Evolutionary conservation across 2,329 filamentous ascomycete genomes (phyloP), one percentile per base, ranked within the genome.

Genomic region (Thelonectria olida): DNA sequence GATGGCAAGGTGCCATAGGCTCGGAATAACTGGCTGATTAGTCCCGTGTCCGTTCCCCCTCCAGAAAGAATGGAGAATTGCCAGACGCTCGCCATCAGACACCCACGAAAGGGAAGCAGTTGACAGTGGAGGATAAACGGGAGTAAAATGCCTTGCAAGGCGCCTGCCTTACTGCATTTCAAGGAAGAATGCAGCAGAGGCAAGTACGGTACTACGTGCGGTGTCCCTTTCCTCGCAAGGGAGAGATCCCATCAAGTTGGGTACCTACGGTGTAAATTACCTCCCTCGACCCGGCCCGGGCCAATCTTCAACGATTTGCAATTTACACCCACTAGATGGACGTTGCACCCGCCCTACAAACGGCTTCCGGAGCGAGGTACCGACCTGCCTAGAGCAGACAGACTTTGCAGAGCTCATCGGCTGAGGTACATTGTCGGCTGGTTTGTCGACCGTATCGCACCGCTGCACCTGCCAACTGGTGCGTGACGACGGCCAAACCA

Each of bases 401-500:
- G 51, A 42, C 42, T 25, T 25, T 27, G 22, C 22, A 17, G 15
- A 7, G n/a, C 22, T 19, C 50, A 42, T 59, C 17, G 20, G 13
- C 34, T 41, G 15, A 54, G 41, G 56, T 59, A 59, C 50, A 36
- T 34, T 22, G 19, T 42, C 39, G 34, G 50, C 38, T 48, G 41
- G 31, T 19, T 38, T 55, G 52, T 10, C 52, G n/a, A n/a, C n/a
- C n/a, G n/a, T n/a, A n/a, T n/a, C n/a, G n/a, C n/a, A n/a, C n/a
- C n/a, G 28, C 38, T 31, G 63, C 62, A 64, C 64, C 67, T 70
- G 66, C 64, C 67, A 70, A 61, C 68, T 39, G 49, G 57, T 69
- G 48, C 55, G 50, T 54, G 52, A 63, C 58, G 41, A 51, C 61
- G 64, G 61, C 50, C 27, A 42, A 39, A 38, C 50, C 34, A 36